Evolutionary conservation across 495 filamentous ascomycete species (phyloP).

Genomic region (Pseudoneurospora amorphoporcata): DNA sequence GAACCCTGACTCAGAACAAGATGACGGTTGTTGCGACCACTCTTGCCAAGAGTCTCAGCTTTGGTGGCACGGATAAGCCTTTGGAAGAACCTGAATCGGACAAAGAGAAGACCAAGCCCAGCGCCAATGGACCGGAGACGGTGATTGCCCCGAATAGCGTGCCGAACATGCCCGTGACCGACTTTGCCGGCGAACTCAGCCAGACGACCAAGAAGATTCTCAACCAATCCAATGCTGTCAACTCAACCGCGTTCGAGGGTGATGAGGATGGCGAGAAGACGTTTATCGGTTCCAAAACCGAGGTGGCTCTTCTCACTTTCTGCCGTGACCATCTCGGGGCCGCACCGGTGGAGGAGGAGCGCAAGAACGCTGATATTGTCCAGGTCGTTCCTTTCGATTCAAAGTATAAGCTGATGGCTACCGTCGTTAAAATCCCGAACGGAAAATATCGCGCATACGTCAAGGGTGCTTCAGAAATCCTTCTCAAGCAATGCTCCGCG

Average conservation of each 20-base stretch:
- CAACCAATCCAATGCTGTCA: slow-evolving; percentile 65
- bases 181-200: slow-evolving; percentile 39
- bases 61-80: slow-evolving; percentile 38
- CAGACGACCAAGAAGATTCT: slow-evolving; percentile 50
- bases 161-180: slow-evolving; percentile 23
- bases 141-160: slow-evolving; percentile 22
- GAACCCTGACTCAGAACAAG: slow-evolving; percentile 87
- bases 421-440: slow-evolving; percentile 52
- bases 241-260: slow-evolving; percentile 84
- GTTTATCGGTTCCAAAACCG: slow-evolving; percentile 85
- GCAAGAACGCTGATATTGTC: slow-evolving; percentile 56
- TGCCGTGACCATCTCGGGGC: slow-evolving; percentile 66
- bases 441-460: slow-evolving; percentile 63
- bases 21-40: slow-evolving; percentile 81
- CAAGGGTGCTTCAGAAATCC: slow-evolving; percentile 81
- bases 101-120: neutral
- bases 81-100: slow-evolving; percentile 12
- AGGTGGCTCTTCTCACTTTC: slow-evolving; percentile 69
- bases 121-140: neutral
- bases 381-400: slow-evolving; percentile 85
- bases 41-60: slow-evolving; percentile 55
- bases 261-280: slow-evolving; percentile 62
- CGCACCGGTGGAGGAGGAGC: slow-evolving; percentile 55
- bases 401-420: slow-evolving; percentile 77
- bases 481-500: slow-evolving; percentile 58